A percentile compares a stretch with the other conserved stretches of the same genome.
Conservation (phyloP, 169 alveolate species). For the Besnoitia besnoiti region DNA sequence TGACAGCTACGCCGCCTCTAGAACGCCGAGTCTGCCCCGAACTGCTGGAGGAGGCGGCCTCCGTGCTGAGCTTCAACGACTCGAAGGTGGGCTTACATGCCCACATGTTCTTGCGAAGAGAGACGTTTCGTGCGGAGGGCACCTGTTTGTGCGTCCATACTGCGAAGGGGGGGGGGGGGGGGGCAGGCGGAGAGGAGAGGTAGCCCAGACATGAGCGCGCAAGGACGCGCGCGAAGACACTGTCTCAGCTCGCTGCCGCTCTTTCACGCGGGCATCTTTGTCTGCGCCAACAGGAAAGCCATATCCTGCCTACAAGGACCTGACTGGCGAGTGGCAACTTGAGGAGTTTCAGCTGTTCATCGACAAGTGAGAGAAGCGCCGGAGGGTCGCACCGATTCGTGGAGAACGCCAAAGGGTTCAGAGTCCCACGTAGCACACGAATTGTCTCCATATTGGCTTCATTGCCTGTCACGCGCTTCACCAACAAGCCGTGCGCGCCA, state of each 20-base stretch:
- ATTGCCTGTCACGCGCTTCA: not conserved
- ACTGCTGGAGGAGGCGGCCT: not conserved
- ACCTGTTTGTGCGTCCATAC: no score
- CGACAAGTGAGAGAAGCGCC: constrained; percentile 62
- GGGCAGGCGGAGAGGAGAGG: not conserved
- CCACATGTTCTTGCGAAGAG: not conserved
- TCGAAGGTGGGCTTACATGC: not conserved
- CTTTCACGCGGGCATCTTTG: not conserved
- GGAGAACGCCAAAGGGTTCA: no score
- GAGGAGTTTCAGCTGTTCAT: constrained; percentile 52
- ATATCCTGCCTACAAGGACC: constrained; percentile 72
- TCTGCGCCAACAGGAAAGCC: constrained; percentile 68
- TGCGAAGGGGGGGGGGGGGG: no score
- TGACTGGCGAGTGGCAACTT: constrained; percentile 74
- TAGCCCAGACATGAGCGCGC: not conserved
- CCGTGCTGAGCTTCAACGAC: not conserved
- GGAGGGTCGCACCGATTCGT: no score
- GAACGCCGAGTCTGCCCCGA: not conserved
- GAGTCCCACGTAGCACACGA: not conserved
- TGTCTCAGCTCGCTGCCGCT: not conserved
- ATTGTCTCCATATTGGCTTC: no score
- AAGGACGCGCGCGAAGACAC: not conserved
- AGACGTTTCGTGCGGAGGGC: not conserved
- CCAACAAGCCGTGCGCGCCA: not conserved
- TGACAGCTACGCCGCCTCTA: not conserved